Evolutionary conservation across 192 early-diverging fungal genomes (phyloP).

Genomic region (Thoreauomyces humboldtii): DNA sequence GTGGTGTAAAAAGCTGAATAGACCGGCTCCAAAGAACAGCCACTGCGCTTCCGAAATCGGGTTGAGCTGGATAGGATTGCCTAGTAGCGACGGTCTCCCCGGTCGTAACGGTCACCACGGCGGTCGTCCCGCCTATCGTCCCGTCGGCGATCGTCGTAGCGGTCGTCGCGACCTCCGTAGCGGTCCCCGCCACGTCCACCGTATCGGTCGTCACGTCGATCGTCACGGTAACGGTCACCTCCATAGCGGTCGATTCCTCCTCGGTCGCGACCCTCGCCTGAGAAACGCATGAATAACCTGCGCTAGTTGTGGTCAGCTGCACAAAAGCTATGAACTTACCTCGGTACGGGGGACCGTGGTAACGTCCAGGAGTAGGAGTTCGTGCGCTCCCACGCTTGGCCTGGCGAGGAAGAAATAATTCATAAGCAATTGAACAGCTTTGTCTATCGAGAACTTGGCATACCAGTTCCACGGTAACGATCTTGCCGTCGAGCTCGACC

Average conservation of each 20-base stretch:
- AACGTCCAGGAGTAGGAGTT: constrained; percentile 77
- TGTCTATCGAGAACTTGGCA: not conserved
- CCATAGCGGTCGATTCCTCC: constrained; percentile 1
- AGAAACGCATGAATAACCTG: not conserved
- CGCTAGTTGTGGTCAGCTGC: too few relatives aligned
- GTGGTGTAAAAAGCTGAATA: too few relatives aligned
- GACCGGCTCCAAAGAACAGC: too few relatives aligned
- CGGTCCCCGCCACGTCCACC: constrained; percentile 31
- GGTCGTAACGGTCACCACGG: constrained; percentile 38
- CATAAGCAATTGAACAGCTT: too few relatives aligned
- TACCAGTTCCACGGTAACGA: constrained; percentile 46
- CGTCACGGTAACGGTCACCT: constrained; percentile 21
- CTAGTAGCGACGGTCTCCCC: constrained; percentile 20
- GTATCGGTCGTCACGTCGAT: constrained; percentile 20
- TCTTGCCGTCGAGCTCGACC: constrained; percentile 37
- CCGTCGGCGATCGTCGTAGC: constrained; percentile 26
- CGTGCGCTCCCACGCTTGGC: constrained; percentile 66
- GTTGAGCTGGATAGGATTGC: too few relatives aligned
- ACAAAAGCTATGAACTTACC: constrained; percentile 33
- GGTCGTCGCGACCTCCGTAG: constrained; percentile 29
- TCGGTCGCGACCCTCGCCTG: constrained; percentile 3
- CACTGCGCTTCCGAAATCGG: too few relatives aligned
- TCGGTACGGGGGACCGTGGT: constrained; percentile 73
- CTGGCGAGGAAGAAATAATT: constrained; percentile 32
- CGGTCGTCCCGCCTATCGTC: constrained; percentile 29